phyloP scores from a whole-genome alignment of 2,329 filamentous ascomycete species.

The Epicoccum nigrum region DNA sequence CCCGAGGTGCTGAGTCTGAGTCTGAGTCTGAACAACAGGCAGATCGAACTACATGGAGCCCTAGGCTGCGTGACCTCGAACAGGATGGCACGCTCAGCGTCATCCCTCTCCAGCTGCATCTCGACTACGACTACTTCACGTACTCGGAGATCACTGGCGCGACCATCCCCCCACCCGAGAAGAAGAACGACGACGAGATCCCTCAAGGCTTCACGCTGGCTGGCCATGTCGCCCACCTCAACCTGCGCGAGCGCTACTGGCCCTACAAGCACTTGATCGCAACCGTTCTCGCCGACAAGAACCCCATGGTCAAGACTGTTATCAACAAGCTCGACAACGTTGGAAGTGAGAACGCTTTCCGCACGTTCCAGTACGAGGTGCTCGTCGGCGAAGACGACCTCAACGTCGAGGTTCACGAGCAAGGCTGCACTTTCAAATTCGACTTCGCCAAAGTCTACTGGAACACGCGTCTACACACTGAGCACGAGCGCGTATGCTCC shows the following conservation, averaged over 20 bases:
- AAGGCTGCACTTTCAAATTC: conserved; percentile 85
- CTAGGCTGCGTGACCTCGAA: conserved; percentile 70
- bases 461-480: conserved; percentile 89
- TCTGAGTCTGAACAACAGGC: conserved; percentile 49
- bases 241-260: conserved; percentile 80
- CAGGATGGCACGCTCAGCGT: conserved; percentile 71
- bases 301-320: conserved; percentile 78
- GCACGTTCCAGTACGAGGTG: conserved; percentile 92
- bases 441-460: conserved; percentile 98
- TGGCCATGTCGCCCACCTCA: conserved; percentile 93
- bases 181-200: conserved; percentile 77
- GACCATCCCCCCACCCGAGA: conserved; percentile 72
- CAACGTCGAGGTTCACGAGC: conserved; percentile 81
- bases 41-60: conserved; percentile 79
- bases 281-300: conserved; percentile 88
- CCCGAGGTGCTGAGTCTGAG: conserved; percentile 44
- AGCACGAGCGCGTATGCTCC: conserved; percentile 80
- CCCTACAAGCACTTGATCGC: conserved; percentile 88
- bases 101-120: conserved; percentile 73
- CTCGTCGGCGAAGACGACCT: conserved; percentile 81
- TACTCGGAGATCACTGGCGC: conserved; percentile 84
- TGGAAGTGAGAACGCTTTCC: conserved; percentile 81
- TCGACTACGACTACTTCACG: conserved; percentile 86
- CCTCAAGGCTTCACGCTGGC: conserved; percentile 87
- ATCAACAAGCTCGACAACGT: conserved; percentile 96